These are phyloP conservation scores for Phytopythium cucurbitacearum DNA, from an alignment of 352 stramenopile species.

Conservation along the genomic window DNA sequence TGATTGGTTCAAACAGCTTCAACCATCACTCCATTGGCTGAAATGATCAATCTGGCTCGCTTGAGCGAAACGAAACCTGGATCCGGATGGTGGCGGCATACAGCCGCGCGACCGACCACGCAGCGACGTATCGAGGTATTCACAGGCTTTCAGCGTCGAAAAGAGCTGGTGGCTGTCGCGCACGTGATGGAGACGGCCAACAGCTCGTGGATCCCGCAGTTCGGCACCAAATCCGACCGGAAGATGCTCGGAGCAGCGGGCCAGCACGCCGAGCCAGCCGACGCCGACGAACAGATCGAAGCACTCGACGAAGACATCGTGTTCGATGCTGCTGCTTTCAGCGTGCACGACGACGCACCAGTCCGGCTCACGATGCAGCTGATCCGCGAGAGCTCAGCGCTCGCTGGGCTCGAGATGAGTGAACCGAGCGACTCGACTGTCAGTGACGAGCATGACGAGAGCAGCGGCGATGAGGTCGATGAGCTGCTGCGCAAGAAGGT, in stretches of 20 bases:
- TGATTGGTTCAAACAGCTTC: constrained; percentile 7
- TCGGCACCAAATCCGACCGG: constrained; percentile 15
- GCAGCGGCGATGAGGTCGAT: constrained; percentile 24
- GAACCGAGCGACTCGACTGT: too few species aligned
- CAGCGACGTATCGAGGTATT: constrained; percentile 28
- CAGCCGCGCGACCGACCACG: not conserved
- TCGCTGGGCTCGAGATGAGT: too few species aligned
- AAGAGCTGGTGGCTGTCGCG: constrained; percentile 27
- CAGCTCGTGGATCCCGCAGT: constrained; percentile 23
- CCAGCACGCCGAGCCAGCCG: constrained; percentile 15
- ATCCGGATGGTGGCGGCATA: too few species aligned
- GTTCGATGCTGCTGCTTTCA: constrained; percentile 23
- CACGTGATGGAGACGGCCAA: constrained; percentile 24
- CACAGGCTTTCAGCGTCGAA: constrained; percentile 18
- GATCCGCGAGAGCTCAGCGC: constrained; percentile 39
- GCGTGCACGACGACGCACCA: constrained; percentile 26
- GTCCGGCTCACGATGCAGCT: constrained; percentile 60
- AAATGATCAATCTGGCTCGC: not conserved
- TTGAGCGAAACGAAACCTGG: not conserved
- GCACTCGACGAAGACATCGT: constrained; percentile 50
- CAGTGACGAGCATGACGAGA: constrained; percentile 8
- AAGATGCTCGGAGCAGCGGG: constrained; percentile 3
- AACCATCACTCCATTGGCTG: constrained; percentile 1
- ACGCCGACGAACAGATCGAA: constrained; percentile 54
- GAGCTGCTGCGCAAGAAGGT: constrained; percentile 47